Base-by-base conservation (phyloP, 2,329 filamentous ascomycete genomes). In the Ophiocordyceps robertsii region DNA sequence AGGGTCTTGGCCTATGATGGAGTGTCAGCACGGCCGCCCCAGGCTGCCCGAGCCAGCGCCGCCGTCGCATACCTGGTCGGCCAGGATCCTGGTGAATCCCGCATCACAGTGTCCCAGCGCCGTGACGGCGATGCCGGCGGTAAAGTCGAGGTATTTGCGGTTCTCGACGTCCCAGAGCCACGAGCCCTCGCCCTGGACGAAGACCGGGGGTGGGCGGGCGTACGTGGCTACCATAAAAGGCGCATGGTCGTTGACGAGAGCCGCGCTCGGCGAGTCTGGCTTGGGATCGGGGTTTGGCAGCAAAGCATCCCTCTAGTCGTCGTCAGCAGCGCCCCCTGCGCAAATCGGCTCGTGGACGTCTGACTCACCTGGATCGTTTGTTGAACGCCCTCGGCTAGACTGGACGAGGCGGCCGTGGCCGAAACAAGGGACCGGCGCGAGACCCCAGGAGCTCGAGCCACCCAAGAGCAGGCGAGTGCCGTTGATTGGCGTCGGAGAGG, bases 161-260 rank as follows among this genome's bases (percentile, higher is more conserved):
- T 92, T 84, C 66, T 95, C 88, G 32, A 90, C 67, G 60, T 98
- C 92, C 77, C 81, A 96, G 48, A 98, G 63, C 60, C 88, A 89
- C 46, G 82, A 88, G 3, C 92, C 92, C 58, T 87, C 70, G 49
- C 89, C 92, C 60, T 81, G 84, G 45, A 88, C 79, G 62, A 98
- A 95, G 57, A 96, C 84, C 2, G 88, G 87, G 37, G 84, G 74
- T 39, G 92, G 90, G 24, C 92, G 85, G 41, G 87, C 80, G 64
- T 98, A 98, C 42, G 92, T 98, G 2, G 88, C 82, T 27, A 98
- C 84, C 90, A 98, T 96, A 65, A 80, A 96, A 3, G 84, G 83
- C 29, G 80, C 73, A 54, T 88, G 80, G 47, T 85, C 77, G 51
- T 77, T 72, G 49, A 95, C 77, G 46, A 95, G 73, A 29, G 79